phyloP scores from a whole-genome alignment of 2,329 filamentous ascomycete species.

The Leptographium flavum region DNA sequence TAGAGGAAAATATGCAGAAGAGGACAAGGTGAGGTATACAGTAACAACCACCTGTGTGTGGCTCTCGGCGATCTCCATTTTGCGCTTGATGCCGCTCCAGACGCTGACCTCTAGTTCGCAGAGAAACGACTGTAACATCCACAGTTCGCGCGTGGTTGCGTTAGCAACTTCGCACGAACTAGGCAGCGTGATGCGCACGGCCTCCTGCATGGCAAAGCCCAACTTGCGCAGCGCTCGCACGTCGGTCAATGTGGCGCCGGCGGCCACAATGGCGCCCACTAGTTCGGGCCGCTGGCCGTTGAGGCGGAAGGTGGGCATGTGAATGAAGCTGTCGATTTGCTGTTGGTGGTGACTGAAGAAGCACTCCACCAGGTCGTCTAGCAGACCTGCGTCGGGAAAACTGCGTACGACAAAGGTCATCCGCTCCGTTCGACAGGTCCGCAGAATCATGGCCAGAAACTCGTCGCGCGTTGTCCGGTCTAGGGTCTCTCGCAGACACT shows the following conservation, averaged over 20 bases:
- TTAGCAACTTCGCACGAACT: constrained; percentile 33
- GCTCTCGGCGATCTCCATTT: constrained; percentile 42
- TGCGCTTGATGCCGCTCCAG: constrained; percentile 40
- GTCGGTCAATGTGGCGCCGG: constrained; percentile 45
- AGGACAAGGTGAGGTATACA: background rate
- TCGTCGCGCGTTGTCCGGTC: constrained; percentile 40
- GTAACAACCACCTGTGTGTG: constrained; percentile 16
- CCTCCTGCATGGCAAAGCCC: constrained; percentile 40
- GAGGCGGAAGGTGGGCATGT: constrained; percentile 43
- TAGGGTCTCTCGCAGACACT: constrained; percentile 25
- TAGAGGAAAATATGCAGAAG: background rate
- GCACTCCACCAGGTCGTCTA: constrained; percentile 47
- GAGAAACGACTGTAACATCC: constrained; percentile 34
- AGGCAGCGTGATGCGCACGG: constrained; percentile 26
- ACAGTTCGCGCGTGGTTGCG: constrained; percentile 24
- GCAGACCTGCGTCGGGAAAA: constrained; percentile 44
- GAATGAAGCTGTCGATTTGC: constrained; percentile 45
- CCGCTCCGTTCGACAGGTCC: constrained; percentile 35
- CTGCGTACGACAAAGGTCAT: constrained; percentile 40
- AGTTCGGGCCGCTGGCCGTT: constrained; percentile 43
- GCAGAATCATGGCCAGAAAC: constrained; percentile 48
- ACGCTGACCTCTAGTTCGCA: constrained; percentile 34
- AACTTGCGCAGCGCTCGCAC: constrained; percentile 40
- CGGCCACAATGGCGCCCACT: constrained; percentile 42
- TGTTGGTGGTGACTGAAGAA: constrained; percentile 43